Evolutionary conservation across 164 flowering plant genomes (phyloP), one percentile per base, ranked within the genome.

Genomic region (Pachysandra terminalis): DNA sequence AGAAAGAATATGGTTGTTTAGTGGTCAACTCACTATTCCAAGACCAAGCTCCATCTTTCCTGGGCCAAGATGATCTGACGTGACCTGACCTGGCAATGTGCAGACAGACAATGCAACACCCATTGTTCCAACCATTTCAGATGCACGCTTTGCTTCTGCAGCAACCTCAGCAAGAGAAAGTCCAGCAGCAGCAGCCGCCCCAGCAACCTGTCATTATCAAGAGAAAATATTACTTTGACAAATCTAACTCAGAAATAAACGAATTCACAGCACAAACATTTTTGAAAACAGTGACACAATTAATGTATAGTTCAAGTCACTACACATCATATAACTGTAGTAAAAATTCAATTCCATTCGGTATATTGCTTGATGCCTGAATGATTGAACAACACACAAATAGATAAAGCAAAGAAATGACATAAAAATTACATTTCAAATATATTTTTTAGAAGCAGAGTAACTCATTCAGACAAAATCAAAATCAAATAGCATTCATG

Each of bases 1-100:
- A 19, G 9, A 16, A 53, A 25, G 19, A 19, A 69, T 40, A 16
- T 54, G 23, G 9, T 22, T 15, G 64, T 37, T 48, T 26, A 62
- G 19, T 40, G 19, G 26, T 37, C n/a, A 41, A 74, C 96, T 81
- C 81, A 95, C 97, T 74, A 95, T 89, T 78, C 97, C 97, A 75
- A 95, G 97, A 69, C 98, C 98, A 72, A 95, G 91, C 81, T 95
- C 98, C 92, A 95, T 95, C 78, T 90, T 95, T 65, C 90, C 96
- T 28, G 90, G 88, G 65, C 96, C 96, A 66, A 90, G 60, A 65
- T 97, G 93, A 73, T 95, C 97, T 63, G 96, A 79, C 35, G 92
- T 80, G 26, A 85, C 84, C 77, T 81, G 95, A 70, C 97, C 97
- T 59, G 98, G 96, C 68, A 86, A 74, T 26, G 97, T 90, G 81